phyloP scores from a whole-genome alignment of 2,329 filamentous ascomycete genomes.

The Sarocladium oryzae region DNA sequence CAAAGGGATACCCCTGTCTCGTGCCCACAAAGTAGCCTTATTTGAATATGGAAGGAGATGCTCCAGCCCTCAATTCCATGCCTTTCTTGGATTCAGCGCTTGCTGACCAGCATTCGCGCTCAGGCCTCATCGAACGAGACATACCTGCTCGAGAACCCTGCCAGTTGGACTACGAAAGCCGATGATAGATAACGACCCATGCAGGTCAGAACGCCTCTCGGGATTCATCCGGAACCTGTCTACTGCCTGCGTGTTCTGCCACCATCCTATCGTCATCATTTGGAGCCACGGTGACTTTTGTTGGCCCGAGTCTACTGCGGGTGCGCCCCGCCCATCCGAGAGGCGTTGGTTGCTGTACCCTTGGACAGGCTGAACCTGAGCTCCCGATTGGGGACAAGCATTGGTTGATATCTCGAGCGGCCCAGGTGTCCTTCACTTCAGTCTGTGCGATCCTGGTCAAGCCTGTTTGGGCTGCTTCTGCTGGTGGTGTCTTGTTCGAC shows the following conservation, averaged over 20 bases:
- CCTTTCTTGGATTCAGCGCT: background rate
- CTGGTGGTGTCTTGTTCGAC: background rate
- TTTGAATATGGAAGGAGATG: constrained; percentile 3
- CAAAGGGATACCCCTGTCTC: constrained; percentile 3
- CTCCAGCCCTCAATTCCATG: background rate
- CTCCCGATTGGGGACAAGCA: constrained; percentile 1
- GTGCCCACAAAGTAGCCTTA: background rate
- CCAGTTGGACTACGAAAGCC: background rate
- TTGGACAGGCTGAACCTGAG: constrained; percentile 2
- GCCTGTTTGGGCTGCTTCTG: background rate
- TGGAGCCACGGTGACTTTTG: background rate
- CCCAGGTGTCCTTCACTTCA: background rate
- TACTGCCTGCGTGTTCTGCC: background rate
- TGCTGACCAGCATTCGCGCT: background rate
- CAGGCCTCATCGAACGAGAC: background rate
- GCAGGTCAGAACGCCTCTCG: constrained; percentile 1
- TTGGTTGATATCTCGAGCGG: background rate
- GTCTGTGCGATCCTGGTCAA: background rate
- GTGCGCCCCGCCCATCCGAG: constrained; percentile 7
- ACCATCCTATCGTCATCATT: constrained; percentile 5
- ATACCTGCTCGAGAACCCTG: background rate
- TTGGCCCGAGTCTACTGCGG: background rate
- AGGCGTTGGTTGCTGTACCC: background rate
- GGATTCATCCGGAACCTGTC: background rate
- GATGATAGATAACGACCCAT: background rate